These are phyloP conservation scores for Histomonas meleagridis DNA, from an alignment of 208 protist genomes.

Conservation along the genomic window DNA sequence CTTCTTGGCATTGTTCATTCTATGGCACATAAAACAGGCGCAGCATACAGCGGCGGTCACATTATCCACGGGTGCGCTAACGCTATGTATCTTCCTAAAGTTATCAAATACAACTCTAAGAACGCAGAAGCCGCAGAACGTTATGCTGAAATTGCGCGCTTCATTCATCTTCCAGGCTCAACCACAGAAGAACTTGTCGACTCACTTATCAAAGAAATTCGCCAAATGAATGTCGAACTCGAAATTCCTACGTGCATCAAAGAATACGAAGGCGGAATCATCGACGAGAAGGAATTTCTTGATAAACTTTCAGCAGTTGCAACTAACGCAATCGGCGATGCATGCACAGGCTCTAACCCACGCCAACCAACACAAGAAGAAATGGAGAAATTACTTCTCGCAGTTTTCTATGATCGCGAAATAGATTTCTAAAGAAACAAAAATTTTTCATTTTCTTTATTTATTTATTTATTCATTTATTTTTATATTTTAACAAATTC, in stretches of 20 bases:
- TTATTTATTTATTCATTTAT: no score
- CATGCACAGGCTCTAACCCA: not conserved
- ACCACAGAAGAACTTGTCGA: not conserved
- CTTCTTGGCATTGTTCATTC: constrained; percentile 53
- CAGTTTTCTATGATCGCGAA: not conserved
- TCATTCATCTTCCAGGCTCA: not conserved
- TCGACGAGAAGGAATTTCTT: not conserved
- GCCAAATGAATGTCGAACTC: not conserved
- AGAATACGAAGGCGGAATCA: not conserved
- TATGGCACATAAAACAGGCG: constrained; percentile 46
- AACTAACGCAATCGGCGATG: not conserved
- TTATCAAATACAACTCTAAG: constrained; percentile 16
- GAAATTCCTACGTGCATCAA: not conserved
- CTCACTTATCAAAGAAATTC: not conserved
- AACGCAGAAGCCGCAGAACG: not conserved
- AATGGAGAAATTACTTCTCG: constrained; percentile 23
- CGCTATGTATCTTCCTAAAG: constrained; percentile 42
- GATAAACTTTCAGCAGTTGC: not conserved
- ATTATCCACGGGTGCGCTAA: constrained; percentile 47
- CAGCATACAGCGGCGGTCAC: not conserved
- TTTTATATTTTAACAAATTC: no score
- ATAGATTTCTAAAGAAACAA: constrained; percentile 29
- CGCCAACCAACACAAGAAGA: not conserved
- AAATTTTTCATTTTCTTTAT: no score
- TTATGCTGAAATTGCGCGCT: not conserved